Percentiles rank a stretch among this genome's conserved stretches.
These are phyloP conservation scores for Parathielavia appendiculata DNA, from an alignment of 495 filamentous ascomycete genomes.

Conservation along the genomic window DNA sequence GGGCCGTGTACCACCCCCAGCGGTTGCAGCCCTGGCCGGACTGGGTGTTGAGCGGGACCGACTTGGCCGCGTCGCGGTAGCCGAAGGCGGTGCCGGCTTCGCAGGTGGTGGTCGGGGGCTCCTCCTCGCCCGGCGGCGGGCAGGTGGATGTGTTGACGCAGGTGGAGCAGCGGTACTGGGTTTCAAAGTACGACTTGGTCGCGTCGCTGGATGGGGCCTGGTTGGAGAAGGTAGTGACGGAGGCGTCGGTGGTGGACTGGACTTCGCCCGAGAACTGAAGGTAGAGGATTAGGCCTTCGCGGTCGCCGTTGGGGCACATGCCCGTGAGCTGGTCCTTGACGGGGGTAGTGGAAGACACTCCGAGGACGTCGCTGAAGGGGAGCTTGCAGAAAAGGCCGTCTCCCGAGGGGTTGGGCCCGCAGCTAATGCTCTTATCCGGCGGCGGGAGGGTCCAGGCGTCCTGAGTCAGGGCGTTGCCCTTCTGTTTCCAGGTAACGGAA, in stretches of 20 bases:
- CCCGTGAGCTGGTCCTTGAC: conserved; percentile 8
- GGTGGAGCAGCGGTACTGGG: conserved; percentile 14
- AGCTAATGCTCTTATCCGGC: neutral
- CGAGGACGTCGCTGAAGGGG: conserved; percentile 19
- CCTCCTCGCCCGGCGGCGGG: neutral
- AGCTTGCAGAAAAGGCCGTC: conserved; percentile 14
- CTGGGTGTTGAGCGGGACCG: conserved; percentile 17
- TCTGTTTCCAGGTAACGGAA: conserved; percentile 12
- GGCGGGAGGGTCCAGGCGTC: neutral
- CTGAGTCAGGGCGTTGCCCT: neutral
- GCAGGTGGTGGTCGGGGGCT: neutral
- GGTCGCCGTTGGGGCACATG: conserved; percentile 18
- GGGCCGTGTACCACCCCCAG: conserved; percentile 27
- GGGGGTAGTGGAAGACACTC: neutral
- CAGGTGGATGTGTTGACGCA: conserved; percentile 3
- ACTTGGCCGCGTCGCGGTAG: conserved; percentile 16
- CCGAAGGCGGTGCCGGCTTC: conserved; percentile 13
- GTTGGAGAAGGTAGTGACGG: conserved; percentile 1
- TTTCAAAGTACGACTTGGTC: conserved; percentile 5
- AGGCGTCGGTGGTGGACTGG: neutral
- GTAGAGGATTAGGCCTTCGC: conserved; percentile 13
- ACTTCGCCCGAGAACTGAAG: conserved; percentile 8
- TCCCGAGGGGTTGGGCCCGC: neutral
- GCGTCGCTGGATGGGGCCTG: conserved; percentile 7
- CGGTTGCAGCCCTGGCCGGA: conserved; percentile 23